Evolutionary conservation across 129 eudicot genomes (phyloP).

Genomic region (Chrysanthemum seticuspe): DNA sequence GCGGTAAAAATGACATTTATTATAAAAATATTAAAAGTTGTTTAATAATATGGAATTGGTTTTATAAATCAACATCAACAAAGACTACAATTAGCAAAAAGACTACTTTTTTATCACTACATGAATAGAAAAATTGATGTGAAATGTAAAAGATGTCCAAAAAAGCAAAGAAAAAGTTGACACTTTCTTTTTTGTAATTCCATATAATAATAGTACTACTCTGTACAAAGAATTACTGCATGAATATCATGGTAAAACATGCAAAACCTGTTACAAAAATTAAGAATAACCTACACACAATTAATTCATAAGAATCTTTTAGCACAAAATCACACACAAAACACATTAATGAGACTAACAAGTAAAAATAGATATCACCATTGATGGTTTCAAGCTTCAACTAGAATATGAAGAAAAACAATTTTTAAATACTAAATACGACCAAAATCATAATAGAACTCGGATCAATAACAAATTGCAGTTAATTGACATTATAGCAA

Average conservation of each 20-base stretch:
- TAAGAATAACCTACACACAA: neutral
- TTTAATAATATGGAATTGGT: conserved; percentile 19
- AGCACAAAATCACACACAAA: neutral
- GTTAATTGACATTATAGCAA: too few species aligned
- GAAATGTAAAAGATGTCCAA: conserved; percentile 9
- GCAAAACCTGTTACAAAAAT: conserved; percentile 7
- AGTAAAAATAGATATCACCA: conserved; percentile 3
- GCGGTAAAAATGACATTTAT: conserved; percentile 26
- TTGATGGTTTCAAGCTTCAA: neutral
- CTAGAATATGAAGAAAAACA: neutral
- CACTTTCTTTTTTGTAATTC: neutral
- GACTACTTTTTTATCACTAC: conserved; percentile 12
- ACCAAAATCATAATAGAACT: neutral
- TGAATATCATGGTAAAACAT: conserved; percentile 6
- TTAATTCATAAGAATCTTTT: conserved; percentile 11
- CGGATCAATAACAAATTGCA: too few species aligned
- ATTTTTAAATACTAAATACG: neutral
- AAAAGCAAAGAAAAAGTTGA: conserved; percentile 7
- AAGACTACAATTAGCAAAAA: conserved; percentile 24
- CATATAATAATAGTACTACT: too few species aligned
- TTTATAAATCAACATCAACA: conserved; percentile 30
- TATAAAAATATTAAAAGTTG: conserved; percentile 12
- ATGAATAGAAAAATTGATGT: too few species aligned
- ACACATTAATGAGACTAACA: conserved; percentile 6
- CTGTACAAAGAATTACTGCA: conserved; percentile 18